Evolutionary conservation across 2,329 filamentous ascomycete species (phyloP).

Genomic region (Juglanconis sp.): DNA sequence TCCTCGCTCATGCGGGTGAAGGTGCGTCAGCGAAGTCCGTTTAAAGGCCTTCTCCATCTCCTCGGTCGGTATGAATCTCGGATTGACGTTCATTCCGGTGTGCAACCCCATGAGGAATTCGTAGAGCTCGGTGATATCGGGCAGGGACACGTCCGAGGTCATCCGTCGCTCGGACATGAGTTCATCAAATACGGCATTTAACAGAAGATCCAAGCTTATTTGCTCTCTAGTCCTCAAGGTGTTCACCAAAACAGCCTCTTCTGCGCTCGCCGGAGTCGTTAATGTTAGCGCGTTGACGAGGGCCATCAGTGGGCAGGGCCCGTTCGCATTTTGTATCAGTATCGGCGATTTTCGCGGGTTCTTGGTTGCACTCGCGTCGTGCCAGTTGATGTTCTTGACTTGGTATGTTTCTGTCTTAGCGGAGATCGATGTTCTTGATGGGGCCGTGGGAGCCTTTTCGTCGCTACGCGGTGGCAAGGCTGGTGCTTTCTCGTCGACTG

Average conservation of each 20-base stretch:
- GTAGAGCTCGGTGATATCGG: slow-evolving; percentile 86
- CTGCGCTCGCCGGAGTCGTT: slow-evolving; percentile 64
- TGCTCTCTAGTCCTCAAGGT: slow-evolving; percentile 78
- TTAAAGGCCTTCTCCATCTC: slow-evolving; percentile 46
- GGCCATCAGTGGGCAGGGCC: slow-evolving; percentile 88
- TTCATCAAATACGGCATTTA: slow-evolving; percentile 91
- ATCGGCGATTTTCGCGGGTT: slow-evolving; percentile 78
- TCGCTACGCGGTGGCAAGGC: slow-evolving; percentile 15
- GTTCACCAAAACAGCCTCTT: slow-evolving; percentile 70
- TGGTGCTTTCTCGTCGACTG: slow-evolving; percentile 25
- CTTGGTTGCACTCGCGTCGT: slow-evolving; percentile 58
- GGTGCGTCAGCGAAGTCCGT: slow-evolving; percentile 50
- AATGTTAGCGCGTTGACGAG: slow-evolving; percentile 89
- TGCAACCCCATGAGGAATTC: slow-evolving; percentile 83
- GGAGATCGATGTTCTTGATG: slow-evolving; percentile 41
- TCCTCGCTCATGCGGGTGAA: slow-evolving; percentile 48
- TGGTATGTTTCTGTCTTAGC: slow-evolving; percentile 75
- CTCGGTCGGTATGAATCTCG: slow-evolving; percentile 68
- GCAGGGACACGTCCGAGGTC: slow-evolving; percentile 61
- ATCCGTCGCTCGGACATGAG: slow-evolving; percentile 75
- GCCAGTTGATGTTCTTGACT: slow-evolving; percentile 88
- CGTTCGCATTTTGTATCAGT: slow-evolving; percentile 88
- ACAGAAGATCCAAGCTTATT: slow-evolving; percentile 77
- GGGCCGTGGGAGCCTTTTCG: slow-evolving; percentile 24
- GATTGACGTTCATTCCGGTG: slow-evolving; percentile 98